Percentiles rank a stretch among this genome's conserved stretches.
phyloP scores from a whole-genome alignment of 2,329 filamentous ascomycete species.

The Penicillium aurantiogriseum region DNA sequence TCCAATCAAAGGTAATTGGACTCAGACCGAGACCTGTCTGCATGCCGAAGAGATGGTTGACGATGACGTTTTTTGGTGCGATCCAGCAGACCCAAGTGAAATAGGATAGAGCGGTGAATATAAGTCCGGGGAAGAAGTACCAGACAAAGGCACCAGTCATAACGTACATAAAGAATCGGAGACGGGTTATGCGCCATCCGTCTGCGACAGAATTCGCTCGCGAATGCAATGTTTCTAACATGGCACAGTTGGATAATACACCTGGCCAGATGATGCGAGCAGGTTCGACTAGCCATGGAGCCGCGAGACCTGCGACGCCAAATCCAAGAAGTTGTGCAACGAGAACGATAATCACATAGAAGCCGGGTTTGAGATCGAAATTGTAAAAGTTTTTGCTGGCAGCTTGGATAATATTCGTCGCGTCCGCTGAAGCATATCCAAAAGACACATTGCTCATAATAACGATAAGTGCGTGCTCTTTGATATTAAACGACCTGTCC shows the following conservation, averaged over 20 bases:
- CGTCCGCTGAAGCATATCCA: constrained; percentile 46
- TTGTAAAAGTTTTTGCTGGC: constrained; percentile 41
- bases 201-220: constrained; percentile 38
- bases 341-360: constrained; percentile 40
- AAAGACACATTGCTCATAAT: constrained; percentile 53
- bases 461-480: constrained; percentile 48
- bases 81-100: constrained; percentile 53
- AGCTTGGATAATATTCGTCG: constrained; percentile 50
- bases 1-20: constrained; percentile 37
- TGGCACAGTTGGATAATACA: constrained; percentile 40
- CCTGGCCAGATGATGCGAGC: constrained; percentile 43
- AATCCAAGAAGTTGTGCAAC: constrained; percentile 43
- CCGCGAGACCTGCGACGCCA: constrained; percentile 40
- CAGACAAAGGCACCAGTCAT: constrained; percentile 35
- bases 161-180: constrained; percentile 40
- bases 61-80: constrained; percentile 46
- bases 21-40: constrained; percentile 32
- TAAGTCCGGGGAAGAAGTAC: constrained; percentile 55
- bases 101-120: constrained; percentile 51
- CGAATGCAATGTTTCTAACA: constrained; percentile 41
- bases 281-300: constrained; percentile 40
- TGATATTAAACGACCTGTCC: constrained; percentile 48
- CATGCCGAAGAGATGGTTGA: constrained; percentile 49
- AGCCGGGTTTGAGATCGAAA: constrained; percentile 40
- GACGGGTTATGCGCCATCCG: constrained; percentile 41